Base-by-base conservation (phyloP, 2,329 filamentous ascomycete species). In the Arthrobotrys pseudoclavata region DNA sequence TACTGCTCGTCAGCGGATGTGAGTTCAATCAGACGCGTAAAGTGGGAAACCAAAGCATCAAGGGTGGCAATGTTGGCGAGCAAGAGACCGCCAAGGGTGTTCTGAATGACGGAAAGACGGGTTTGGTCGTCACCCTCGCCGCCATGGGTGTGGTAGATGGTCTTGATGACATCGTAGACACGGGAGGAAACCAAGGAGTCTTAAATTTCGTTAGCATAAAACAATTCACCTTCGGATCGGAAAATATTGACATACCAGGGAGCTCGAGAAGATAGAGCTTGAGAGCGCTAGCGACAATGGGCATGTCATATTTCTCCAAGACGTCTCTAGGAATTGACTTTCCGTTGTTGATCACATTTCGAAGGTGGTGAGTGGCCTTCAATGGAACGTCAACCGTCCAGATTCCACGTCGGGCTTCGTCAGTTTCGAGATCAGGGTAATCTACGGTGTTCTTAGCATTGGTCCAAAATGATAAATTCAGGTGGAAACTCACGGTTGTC, bases 61-160 rank as follows among this genome's bases (percentile, higher is more conserved):
- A 99, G 89, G n/a, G 96, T 98, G 57, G 96, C 96, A 84, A 99
- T 99, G 84, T 99, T 99, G 80, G 96, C 94, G 70, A 99, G 90
- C 78, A 95, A 92, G 70, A 99, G 89, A 84, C 98, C 94, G 45
- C 94, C 95, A 69, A 99, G 90, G 0, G 96, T 98, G 81, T 96
- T 97, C 84, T 99, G 96, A 37, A 99, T 89, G 77, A 98, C 93
- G 68, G 94, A 91, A 79, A 99, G 88, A 66, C 96, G 92, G 12
- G 92, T 90, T 63, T 90, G 87, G 81, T 97, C 92, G 2, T 90
- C 90, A 15, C 89, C 88, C 71, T 97, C 93, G 48, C 91, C 88
- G 55, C 91, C 87, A 12, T 93, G 91, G 13, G 92, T 94, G 55
- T 90, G 91, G 86, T 99, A 99, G 80, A 99, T 96, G 1, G 94